Evolutionary conservation across 768 basidiomycete species (phyloP).

Genomic region (Candolleomyces aberdarensis): DNA sequence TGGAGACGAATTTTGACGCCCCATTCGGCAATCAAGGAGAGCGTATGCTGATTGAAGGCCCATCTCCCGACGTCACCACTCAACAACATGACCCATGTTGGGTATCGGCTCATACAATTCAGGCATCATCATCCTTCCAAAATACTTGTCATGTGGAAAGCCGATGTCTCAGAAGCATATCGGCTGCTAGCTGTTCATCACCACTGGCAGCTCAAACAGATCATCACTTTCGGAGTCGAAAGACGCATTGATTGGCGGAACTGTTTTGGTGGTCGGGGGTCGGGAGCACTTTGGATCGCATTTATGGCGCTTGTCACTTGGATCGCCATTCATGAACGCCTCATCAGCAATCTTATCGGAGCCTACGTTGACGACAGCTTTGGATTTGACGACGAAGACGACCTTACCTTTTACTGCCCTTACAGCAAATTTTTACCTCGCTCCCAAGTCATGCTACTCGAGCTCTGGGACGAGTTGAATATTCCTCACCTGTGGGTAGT

Average conservation of each 20-base stretch:
- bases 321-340: constrained; percentile 24
- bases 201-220: constrained; percentile 39
- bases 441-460: constrained; percentile 28
- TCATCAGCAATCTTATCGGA: constrained; percentile 10
- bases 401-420: constrained; percentile 23
- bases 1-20: constrained; percentile 29
- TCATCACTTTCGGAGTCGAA: constrained; percentile 21
- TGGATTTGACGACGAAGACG: constrained; percentile 12
- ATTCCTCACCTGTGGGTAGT: too few species aligned
- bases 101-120: constrained; percentile 8
- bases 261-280: constrained; percentile 21
- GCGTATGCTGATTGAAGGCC: too few species aligned
- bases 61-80: constrained; percentile 20
- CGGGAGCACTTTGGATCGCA: constrained; percentile 21
- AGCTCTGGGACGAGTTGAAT: constrained; percentile 37
- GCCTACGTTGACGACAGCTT: constrained; percentile 34
- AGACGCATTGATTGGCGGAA: constrained; percentile 20
- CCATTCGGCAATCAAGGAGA: constrained; percentile 31
- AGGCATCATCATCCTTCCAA: background rate
- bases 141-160: constrained; percentile 25
- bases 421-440: constrained; percentile 24
- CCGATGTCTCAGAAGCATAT: constrained; percentile 36
- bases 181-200: constrained; percentile 32
- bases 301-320: constrained; percentile 32
- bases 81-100: constrained; percentile 21